These are phyloP conservation scores for Paraconiothyrium sp. DNA, from an alignment of 2,329 filamentous ascomycete species.

Conservation along the genomic window DNA sequence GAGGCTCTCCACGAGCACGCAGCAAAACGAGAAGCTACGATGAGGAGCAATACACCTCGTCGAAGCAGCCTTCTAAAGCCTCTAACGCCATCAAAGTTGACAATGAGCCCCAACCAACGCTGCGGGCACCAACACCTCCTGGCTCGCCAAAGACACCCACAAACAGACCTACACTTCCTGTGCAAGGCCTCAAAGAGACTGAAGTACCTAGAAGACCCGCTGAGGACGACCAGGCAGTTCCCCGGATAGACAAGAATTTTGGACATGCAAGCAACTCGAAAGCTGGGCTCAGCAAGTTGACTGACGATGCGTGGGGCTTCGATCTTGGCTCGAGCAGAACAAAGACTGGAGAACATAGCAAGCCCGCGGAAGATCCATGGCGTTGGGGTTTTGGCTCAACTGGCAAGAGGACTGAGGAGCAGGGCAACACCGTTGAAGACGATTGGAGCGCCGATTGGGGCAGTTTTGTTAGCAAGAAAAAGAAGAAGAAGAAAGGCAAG, in stretches of 20 bases:
- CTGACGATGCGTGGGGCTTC: no score
- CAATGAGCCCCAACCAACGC: neutral
- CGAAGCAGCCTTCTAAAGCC: neutral
- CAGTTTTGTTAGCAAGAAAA: neutral
- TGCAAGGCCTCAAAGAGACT: neutral
- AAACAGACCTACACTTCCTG: neutral
- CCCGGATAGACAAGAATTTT: neutral
- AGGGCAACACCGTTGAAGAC: neutral
- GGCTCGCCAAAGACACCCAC: neutral
- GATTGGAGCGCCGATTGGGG: neutral
- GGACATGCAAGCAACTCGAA: neutral
- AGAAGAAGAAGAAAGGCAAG: constrained; percentile 1
- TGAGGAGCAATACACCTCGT: neutral
- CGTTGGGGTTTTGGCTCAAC: no score
- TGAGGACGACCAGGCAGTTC: neutral
- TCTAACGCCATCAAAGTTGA: neutral
- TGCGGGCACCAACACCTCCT: constrained; percentile 1
- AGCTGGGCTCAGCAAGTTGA: no score
- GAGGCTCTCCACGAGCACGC: neutral
- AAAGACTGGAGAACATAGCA: no score
- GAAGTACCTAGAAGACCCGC: neutral
- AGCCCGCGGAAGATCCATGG: no score
- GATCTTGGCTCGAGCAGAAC: no score
- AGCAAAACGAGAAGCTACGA: neutral
- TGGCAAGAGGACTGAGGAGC: neutral